phyloP scores from a whole-genome alignment of 257 asterid species.

The Euphrasia confusa region DNA sequence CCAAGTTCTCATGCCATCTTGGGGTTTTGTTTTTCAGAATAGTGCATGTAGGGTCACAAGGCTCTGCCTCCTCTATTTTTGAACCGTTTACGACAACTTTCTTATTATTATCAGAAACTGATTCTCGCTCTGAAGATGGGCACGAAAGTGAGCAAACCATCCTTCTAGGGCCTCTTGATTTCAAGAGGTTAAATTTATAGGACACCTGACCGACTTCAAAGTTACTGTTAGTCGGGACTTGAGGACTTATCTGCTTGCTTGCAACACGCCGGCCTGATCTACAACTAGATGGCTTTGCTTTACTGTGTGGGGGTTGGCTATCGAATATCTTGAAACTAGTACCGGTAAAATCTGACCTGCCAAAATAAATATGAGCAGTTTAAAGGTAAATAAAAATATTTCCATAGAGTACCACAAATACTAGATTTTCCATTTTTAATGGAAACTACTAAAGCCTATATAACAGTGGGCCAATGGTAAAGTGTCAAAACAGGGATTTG shows the following conservation, averaged over 20 bases:
- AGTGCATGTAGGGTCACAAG: slow-evolving; percentile 30
- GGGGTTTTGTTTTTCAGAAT: slow-evolving; percentile 84
- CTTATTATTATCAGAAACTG: slow-evolving; percentile 17
- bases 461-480: not conserved
- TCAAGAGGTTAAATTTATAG: slow-evolving; percentile 79
- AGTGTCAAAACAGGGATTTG: not conserved
- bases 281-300: slow-evolving; percentile 79
- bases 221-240: slow-evolving; percentile 66
- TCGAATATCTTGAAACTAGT: slow-evolving; percentile 81
- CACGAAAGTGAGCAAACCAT: slow-evolving; percentile 65
- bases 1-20: slow-evolving; percentile 88
- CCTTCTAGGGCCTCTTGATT: slow-evolving; percentile 95
- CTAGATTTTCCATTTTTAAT: not conserved
- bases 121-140: slow-evolving; percentile 32
- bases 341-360: slow-evolving; percentile 91
- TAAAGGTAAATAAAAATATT: not conserved
- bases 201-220: slow-evolving; percentile 76
- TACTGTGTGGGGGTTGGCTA: slow-evolving; percentile 69
- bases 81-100: slow-evolving; percentile 20
- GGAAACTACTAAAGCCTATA: not conserved
- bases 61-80: slow-evolving; percentile 29
- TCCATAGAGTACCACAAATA: not conserved
- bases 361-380: slow-evolving; percentile 6
- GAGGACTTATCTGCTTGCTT: slow-evolving; percentile 87
- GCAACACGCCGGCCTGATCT: slow-evolving; percentile 75